phyloP scores from a whole-genome alignment of 2,329 filamentous ascomycete species.

The Colletotrichum tofieldiae region DNA sequence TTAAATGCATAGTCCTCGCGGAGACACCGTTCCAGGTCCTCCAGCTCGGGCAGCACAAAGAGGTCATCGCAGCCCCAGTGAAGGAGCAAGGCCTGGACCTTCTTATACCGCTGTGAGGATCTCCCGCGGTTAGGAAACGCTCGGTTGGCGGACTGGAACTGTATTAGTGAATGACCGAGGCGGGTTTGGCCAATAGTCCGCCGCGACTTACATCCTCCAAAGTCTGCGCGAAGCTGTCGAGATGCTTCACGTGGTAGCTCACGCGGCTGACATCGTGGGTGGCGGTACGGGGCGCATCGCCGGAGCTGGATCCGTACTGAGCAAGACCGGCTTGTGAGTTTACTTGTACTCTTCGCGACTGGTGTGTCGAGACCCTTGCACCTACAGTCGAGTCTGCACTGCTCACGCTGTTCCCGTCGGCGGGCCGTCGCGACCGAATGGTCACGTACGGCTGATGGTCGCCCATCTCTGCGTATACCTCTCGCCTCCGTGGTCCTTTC shows the following conservation, averaged over 20 bases:
- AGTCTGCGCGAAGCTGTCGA: conserved; percentile 68
- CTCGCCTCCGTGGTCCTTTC: no score
- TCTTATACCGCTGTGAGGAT: conserved; percentile 68
- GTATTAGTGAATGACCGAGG: not conserved
- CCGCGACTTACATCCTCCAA: conserved; percentile 66
- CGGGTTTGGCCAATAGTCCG: not conserved
- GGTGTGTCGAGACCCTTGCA: conserved; percentile 45
- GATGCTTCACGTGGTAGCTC: conserved; percentile 71
- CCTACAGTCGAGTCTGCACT: conserved; percentile 66
- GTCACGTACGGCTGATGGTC: conserved; percentile 65
- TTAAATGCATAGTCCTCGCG: conserved; percentile 70
- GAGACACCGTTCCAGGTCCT: conserved; percentile 70
- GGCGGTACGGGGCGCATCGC: conserved; percentile 58
- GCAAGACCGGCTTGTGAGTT: conserved; percentile 39
- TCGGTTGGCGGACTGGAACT: conserved; percentile 66
- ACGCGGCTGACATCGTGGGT: conserved; percentile 73
- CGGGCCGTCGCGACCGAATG: conserved; percentile 65
- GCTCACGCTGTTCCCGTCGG: conserved; percentile 62
- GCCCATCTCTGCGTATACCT: conserved; percentile 11
- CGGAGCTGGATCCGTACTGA: conserved; percentile 62
- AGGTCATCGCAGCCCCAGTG: conserved; percentile 73
- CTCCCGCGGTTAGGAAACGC: conserved; percentile 71
- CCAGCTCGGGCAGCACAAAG: conserved; percentile 71
- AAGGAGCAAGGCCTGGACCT: conserved; percentile 68
- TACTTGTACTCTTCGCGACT: conserved; percentile 35